Conservation (phyloP, 768 basidiomycete species). For the Lentinula sp. region DNA sequence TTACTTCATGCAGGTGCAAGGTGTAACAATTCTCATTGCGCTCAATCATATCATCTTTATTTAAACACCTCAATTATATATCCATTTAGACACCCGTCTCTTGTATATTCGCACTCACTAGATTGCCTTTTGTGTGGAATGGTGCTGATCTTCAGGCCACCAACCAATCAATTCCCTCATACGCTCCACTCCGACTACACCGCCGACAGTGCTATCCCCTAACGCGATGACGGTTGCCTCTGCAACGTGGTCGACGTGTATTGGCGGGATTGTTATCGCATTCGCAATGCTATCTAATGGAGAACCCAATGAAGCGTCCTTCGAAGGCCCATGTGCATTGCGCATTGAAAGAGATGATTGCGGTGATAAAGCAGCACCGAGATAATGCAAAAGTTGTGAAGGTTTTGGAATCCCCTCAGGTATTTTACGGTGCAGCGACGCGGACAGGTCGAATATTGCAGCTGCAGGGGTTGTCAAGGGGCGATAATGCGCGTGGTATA, state of each 20-base stretch:
- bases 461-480: slow-evolving; percentile 88
- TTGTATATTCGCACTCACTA: background rate
- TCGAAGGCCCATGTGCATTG: too few relatives aligned
- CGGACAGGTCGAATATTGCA: slow-evolving; percentile 75
- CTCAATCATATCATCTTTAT: too few relatives aligned
- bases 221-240: slow-evolving; percentile 69
- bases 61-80: too few relatives aligned
- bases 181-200: slow-evolving; percentile 60
- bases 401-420: slow-evolving; percentile 59
- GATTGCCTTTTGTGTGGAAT: background rate
- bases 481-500: slow-evolving; percentile 92
- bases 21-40: too few relatives aligned
- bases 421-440: slow-evolving; percentile 58
- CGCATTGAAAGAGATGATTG: background rate
- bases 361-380: slow-evolving; percentile 30
- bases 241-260: slow-evolving; percentile 95
- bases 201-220: slow-evolving; percentile 46
- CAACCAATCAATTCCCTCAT: slow-evolving; percentile 80
- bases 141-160: slow-evolving; percentile 16
- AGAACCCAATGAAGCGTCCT: slow-evolving; percentile 22
- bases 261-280: slow-evolving; percentile 77
- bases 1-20: background rate
- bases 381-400: slow-evolving; percentile 50
- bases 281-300: slow-evolving; percentile 67
- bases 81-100: too few relatives aligned